A percentile compares a stretch with the other conserved stretches of the same genome.
These are phyloP conservation scores for Aegilops tauschii DNA, from an alignment of 176 grass and related monocot species.

Conservation along the genomic window DNA sequence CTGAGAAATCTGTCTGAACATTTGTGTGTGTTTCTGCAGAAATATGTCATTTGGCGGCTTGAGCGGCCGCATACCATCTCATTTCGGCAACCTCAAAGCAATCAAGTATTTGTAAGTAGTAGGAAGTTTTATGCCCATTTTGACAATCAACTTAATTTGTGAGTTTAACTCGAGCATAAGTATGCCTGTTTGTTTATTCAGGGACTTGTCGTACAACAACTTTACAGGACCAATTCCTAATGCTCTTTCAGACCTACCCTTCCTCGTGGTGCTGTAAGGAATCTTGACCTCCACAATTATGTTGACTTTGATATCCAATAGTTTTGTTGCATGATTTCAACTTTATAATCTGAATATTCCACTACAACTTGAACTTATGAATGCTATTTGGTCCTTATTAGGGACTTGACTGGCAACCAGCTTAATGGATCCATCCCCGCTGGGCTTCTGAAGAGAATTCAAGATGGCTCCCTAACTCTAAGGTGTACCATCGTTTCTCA, in stretches of 20 bases:
- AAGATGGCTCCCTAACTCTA: conserved; percentile 41
- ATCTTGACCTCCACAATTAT: neutral
- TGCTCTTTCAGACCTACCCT: conserved; percentile 31
- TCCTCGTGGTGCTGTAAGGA: conserved; percentile 53
- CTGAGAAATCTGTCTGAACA: too few species aligned
- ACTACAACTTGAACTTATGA: neutral
- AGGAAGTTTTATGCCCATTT: neutral
- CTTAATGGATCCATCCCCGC: conserved; percentile 48
- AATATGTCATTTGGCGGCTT: conserved; percentile 44
- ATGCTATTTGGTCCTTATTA: neutral
- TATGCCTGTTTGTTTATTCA: neutral
- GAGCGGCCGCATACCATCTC: conserved; percentile 38
- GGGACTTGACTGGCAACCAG: conserved; percentile 53
- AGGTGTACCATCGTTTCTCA: neutral
- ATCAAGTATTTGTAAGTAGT: conserved; percentile 48
- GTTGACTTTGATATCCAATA: neutral
- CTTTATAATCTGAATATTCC: neutral
- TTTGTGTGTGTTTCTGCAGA: conserved; percentile 33
- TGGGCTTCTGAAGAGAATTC: conserved; percentile 32
- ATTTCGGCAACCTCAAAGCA: conserved; percentile 44
- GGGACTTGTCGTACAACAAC: conserved; percentile 70
- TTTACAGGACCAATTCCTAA: conserved; percentile 57
- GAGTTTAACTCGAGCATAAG: neutral
- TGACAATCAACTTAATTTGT: neutral
- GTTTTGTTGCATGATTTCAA: neutral